These are phyloP conservation scores for Pestalotiopsis sp. DNA, from an alignment of 2,329 filamentous ascomycete genomes.

Conservation along the genomic window DNA sequence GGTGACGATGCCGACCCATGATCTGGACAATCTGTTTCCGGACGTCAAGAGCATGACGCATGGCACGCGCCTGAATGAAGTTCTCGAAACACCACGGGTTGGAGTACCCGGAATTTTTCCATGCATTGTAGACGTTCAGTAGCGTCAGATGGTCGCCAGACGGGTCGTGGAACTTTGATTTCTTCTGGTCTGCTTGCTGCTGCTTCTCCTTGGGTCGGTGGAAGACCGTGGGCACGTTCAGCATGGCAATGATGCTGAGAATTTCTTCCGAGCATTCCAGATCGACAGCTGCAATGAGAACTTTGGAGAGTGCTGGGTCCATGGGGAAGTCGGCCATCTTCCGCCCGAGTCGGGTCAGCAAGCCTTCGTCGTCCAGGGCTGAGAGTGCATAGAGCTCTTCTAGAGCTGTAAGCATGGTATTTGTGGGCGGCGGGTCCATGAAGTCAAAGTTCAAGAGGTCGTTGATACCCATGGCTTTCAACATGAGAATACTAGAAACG, in stretches of 20 bases:
- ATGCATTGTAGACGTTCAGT: conserved; percentile 96
- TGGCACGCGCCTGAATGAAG: conserved; percentile 90
- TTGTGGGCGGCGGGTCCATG: conserved; percentile 97
- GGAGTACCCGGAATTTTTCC: conserved; percentile 82
- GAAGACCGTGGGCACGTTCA: conserved; percentile 84
- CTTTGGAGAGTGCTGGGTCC: conserved; percentile 90
- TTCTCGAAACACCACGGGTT: conserved; percentile 97
- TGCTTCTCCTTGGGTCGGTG: conserved; percentile 98
- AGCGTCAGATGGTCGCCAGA: conserved; percentile 93
- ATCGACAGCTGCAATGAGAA: conserved; percentile 85
- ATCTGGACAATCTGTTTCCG: conserved; percentile 90
- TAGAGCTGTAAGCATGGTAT: conserved; percentile 94
- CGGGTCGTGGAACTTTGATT: conserved; percentile 95
- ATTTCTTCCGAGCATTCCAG: conserved; percentile 91
- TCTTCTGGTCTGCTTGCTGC: conserved; percentile 94
- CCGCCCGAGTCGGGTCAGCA: conserved; percentile 86
- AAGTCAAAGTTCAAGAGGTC: conserved; percentile 97
- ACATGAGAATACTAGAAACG: conserved; percentile 75
- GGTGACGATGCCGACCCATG: conserved; percentile 88
- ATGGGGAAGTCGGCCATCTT: conserved; percentile 99
- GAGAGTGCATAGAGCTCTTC: conserved; percentile 94
- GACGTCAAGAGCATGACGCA: conserved; percentile 89
- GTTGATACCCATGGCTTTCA: conserved; percentile 99
- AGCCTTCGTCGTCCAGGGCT: conserved; percentile 91
- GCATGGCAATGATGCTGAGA: conserved; percentile 92